Percentiles rank a stretch among this genome's conserved stretches.
Conservation (phyloP, 176 grass and related monocot genomes). For the Canna indica region DNA sequence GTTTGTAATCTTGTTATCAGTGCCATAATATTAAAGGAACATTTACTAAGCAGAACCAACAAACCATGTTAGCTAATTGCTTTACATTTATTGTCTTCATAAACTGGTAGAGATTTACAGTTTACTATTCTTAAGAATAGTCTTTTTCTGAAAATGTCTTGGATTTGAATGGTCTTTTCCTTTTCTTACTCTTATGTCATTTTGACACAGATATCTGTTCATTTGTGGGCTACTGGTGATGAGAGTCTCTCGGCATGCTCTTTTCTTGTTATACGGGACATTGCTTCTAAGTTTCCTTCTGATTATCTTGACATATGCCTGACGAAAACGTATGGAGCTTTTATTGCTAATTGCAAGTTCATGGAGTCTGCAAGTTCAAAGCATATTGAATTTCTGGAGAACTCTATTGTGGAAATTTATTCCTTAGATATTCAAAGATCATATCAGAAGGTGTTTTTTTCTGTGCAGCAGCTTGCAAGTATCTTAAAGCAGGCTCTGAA, state of each 20-base stretch:
- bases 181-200: slow-evolving; percentile 12
- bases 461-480: slow-evolving; percentile 55
- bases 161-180: background rate
- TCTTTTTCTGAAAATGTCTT: too few relatives aligned
- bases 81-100: too few relatives aligned
- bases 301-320: slow-evolving; percentile 65
- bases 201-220: slow-evolving; percentile 54
- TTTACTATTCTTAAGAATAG: too few relatives aligned
- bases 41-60: too few relatives aligned
- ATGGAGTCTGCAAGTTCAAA: slow-evolving; percentile 50
- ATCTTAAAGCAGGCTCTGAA: slow-evolving; percentile 57
- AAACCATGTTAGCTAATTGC: too few relatives aligned
- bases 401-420: slow-evolving; percentile 67
- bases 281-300: slow-evolving; percentile 44
- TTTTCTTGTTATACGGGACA: slow-evolving; percentile 59
- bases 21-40: background rate
- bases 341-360: slow-evolving; percentile 63
- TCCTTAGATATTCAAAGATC: slow-evolving; percentile 71
- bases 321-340: slow-evolving; percentile 55
- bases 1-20: background rate
- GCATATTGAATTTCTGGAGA: slow-evolving; percentile 53
- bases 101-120: too few relatives aligned
- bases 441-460: slow-evolving; percentile 39
- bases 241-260: slow-evolving; percentile 52
- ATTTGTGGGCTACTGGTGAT: slow-evolving; percentile 78